Conservation (phyloP, 345 rosid genomes). For the Limnanthes douglasii region DNA sequence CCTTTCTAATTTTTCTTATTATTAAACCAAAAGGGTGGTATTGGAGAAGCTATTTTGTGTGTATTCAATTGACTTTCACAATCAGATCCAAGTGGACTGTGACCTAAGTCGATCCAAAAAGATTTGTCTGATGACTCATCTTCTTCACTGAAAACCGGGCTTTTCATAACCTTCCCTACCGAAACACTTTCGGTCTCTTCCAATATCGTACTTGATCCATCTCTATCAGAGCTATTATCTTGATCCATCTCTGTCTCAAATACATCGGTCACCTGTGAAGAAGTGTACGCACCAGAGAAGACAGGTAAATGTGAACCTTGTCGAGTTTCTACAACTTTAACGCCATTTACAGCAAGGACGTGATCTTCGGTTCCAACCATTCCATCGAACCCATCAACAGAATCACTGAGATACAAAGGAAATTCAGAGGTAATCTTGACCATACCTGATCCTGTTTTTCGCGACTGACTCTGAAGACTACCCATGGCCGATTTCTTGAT, state of each 20-base stretch:
- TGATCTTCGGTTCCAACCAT: slow-evolving; percentile 33
- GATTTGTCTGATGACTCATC: slow-evolving; percentile 86
- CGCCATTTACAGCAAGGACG: slow-evolving; percentile 18
- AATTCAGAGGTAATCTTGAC: slow-evolving; percentile 60
- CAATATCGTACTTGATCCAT: slow-evolving; percentile 65
- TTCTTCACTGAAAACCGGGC: slow-evolving; percentile 89
- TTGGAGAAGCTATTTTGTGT: slow-evolving; percentile 47
- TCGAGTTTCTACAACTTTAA: slow-evolving; percentile 11
- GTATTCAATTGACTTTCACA: slow-evolving; percentile 31
- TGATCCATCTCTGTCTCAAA: slow-evolving; percentile 64
- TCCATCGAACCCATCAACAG: slow-evolving; percentile 51
- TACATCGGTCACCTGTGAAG: slow-evolving; percentile 64
- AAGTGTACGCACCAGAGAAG: slow-evolving; percentile 64
- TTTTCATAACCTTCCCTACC: slow-evolving; percentile 68
- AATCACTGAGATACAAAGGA: slow-evolving; percentile 61
- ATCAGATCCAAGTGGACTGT: slow-evolving; percentile 72
- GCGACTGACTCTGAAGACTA: slow-evolving; percentile 46
- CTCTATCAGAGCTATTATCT: slow-evolving; percentile 57
- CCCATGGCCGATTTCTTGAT: slow-evolving; percentile 77
- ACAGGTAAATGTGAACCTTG: slow-evolving; percentile 49
- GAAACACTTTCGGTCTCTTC: slow-evolving; percentile 73
- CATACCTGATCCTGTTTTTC: slow-evolving; percentile 61
- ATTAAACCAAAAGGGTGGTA: slow-evolving; percentile 61
- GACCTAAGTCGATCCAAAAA: slow-evolving; percentile 92
- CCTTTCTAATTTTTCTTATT: slow-evolving; percentile 40